Evolutionary conservation across 768 basidiomycete genomes (phyloP).

Genomic region (Termitomyces sp.): DNA sequence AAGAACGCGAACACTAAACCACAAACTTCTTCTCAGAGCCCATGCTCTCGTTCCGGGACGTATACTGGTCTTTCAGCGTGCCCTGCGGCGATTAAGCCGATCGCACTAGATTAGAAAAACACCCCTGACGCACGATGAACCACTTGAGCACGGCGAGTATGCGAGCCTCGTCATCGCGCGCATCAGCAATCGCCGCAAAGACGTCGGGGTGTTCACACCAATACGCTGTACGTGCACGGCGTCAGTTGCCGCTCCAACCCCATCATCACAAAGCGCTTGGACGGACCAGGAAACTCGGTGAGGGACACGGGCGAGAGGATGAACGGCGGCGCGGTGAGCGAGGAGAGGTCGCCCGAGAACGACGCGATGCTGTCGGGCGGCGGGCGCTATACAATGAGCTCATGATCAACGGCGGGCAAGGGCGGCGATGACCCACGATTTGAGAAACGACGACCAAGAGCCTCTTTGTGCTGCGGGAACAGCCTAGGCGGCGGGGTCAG

Average conservation of each 20-base stretch:
- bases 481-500: constrained; percentile 33
- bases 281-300: constrained; percentile 84
- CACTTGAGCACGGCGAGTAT: constrained; percentile 81
- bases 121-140: constrained; percentile 71
- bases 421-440: constrained; percentile 53
- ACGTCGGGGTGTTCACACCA: constrained; percentile 94
- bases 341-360: constrained; percentile 83
- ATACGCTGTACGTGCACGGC: constrained; percentile 51
- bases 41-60: constrained; percentile 89
- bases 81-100: constrained; percentile 34
- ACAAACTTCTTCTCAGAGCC: constrained; percentile 96
- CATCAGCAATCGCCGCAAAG: constrained; percentile 83
- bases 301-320: constrained; percentile 88
- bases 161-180: constrained; percentile 65
- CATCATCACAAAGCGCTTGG: no score
- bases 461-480: constrained; percentile 80
- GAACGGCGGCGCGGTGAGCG: constrained; percentile 83
- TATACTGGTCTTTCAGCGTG: constrained; percentile 94
- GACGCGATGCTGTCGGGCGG: constrained; percentile 58
- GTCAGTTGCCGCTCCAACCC: no score
- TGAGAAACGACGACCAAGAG: constrained; percentile 88
- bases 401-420: no score
- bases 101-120: not conserved
- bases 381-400: no score
- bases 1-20: no score